A percentile compares a stretch with the other conserved stretches of the same genome.
phyloP scores from a whole-genome alignment of 345 rosid genomes.

The Salix koriyanagi region DNA sequence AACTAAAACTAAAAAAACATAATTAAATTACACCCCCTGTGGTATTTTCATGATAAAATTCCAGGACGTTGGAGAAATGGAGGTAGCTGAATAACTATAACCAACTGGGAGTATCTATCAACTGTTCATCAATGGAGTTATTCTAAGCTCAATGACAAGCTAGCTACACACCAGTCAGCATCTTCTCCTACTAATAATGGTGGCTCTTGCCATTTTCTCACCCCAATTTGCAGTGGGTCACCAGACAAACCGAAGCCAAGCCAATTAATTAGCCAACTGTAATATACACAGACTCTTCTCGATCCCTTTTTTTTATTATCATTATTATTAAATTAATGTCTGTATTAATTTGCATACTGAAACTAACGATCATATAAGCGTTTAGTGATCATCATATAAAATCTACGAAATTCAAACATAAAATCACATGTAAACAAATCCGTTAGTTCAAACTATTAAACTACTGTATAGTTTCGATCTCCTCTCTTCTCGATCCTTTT shows the following conservation, averaged over 20 bases:
- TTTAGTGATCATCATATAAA: too few relatives aligned
- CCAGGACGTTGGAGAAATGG: background rate
- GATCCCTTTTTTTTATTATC: too few relatives aligned
- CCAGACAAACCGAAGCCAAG: background rate
- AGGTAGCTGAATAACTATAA: background rate
- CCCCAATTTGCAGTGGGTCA: background rate
- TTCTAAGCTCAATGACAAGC: background rate
- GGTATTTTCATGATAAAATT: background rate
- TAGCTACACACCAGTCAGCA: background rate
- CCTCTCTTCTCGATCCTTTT: background rate
- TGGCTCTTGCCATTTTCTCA: background rate
- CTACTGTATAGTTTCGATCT: background rate
- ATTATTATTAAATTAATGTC: too few relatives aligned
- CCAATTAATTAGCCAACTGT: background rate
- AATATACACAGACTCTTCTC: background rate
- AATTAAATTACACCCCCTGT: too few relatives aligned
- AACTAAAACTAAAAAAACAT: too few relatives aligned
- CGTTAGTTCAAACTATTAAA: too few relatives aligned
- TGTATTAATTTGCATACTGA: too few relatives aligned
- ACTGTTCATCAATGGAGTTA: background rate
- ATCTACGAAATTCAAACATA: too few relatives aligned
- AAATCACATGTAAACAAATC: too few relatives aligned
- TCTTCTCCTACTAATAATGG: background rate
- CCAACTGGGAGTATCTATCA: background rate
- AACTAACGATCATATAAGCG: too few relatives aligned